phyloP scores from a whole-genome alignment of 179 eudicot genomes.

The Camellia oleifera region DNA sequence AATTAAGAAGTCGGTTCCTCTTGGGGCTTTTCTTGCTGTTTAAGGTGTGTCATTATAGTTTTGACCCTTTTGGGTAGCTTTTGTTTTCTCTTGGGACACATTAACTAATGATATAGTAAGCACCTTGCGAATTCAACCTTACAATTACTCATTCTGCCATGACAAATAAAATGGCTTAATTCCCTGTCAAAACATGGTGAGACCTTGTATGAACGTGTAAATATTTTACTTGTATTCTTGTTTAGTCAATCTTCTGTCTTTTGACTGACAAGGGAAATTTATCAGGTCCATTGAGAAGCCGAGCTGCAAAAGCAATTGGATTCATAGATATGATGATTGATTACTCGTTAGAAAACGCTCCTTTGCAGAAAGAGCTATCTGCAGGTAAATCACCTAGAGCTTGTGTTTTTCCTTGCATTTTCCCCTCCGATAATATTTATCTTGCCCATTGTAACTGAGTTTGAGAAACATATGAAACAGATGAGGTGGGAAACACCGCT shows the following conservation, averaged over 20 bases:
- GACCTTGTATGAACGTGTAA: not conserved
- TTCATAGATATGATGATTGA: slow-evolving; percentile 96
- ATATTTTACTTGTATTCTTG: not conserved
- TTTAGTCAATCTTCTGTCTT: not conserved
- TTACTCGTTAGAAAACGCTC: slow-evolving; percentile 81
- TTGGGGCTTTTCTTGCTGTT: too few relatives aligned
- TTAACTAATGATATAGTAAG: too few relatives aligned
- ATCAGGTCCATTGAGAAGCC: slow-evolving; percentile 92
- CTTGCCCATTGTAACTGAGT: not conserved
- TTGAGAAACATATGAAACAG: slow-evolving; percentile 43
- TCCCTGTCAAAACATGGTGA: not conserved
- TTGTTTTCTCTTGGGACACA: too few relatives aligned
- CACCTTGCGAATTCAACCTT: too few relatives aligned
- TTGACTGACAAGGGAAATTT: slow-evolving; percentile 7
- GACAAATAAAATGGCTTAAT: not conserved
- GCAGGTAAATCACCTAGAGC: slow-evolving; percentile 50
- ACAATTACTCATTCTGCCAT: not conserved
- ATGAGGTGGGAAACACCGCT: slow-evolving; percentile 92
- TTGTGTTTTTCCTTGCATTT: not conserved
- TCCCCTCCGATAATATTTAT: not conserved
- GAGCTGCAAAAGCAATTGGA: slow-evolving; percentile 97
- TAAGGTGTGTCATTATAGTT: too few relatives aligned
- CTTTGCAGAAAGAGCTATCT: slow-evolving; percentile 86
- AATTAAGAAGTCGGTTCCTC: too few relatives aligned
- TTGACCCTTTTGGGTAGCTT: too few relatives aligned